Base-by-base conservation (phyloP, 1,284 basidiomycete species). In the Ganoderma sp. region DNA sequence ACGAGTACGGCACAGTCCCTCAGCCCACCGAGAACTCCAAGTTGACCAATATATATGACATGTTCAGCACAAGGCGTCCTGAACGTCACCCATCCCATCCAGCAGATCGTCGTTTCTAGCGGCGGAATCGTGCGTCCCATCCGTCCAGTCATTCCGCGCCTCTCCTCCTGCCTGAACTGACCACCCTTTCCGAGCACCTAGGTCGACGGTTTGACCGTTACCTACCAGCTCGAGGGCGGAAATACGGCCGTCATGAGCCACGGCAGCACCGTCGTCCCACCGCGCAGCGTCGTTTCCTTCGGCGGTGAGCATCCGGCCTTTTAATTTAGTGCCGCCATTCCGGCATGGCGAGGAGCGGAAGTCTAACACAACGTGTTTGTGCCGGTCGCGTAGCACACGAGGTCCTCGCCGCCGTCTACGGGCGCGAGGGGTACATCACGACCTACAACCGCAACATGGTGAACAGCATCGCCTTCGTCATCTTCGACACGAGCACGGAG, bases 391-490 rank as follows among this genome's bases (percentile, higher is more conserved):
- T 42, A 73, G 73, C 63, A 37, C 63, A 59, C 37, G 71, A 73
- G 58, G 52, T 64, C 25, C 25, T 73, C 56, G 50, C 69, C 22
- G 67, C 28, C 2, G 68, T 72, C n/a, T 71, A 62, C 58, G 73
- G 71, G 32, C 66, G 68, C 22, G 73, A 71, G 7, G 71, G 71
- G 5, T 43, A 42, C 32, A 67, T 70, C 50, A 66, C 17, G 17
- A 67, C 48, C 58, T 71, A 70, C 65, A 58, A 71, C 42, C 69
- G 71, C 48, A 59, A 69, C 25, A 61, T 72, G 67, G 50, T 73
- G 52, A 68, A 62, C 63, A 67, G 45, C 64, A 67, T 72, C 54
- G 50, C 62, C 39, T 72, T 73, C 59, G 66, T 72, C 59, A 70
- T 72, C 61, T 71, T 67, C 66, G 66, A 73, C 58, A 50, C 61